Percentiles rank a stretch among this genome's conserved stretches.
Evolutionary conservation across 2,329 filamentous ascomycete species (phyloP).

Genomic region (Verticillium dahliae): DNA sequence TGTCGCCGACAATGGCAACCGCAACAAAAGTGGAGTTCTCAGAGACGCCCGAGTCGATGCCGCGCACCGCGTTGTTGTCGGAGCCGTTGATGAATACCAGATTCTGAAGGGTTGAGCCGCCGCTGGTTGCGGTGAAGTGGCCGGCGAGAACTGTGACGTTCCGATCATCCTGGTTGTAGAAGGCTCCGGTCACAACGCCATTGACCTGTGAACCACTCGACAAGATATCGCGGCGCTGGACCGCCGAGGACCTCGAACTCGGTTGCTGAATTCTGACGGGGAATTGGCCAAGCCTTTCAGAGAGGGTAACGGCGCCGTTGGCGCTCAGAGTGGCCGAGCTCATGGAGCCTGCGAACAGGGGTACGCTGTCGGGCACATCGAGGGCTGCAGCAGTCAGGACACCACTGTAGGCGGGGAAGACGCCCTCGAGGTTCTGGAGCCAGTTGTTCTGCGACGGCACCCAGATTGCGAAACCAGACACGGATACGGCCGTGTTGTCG

Average conservation of each 20-base stretch:
- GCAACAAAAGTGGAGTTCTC: constrained; percentile 69
- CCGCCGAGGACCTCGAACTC: constrained; percentile 25
- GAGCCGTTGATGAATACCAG: constrained; percentile 75
- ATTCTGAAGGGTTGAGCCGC: constrained; percentile 71
- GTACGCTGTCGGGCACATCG: constrained; percentile 54
- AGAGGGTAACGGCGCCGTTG: constrained; percentile 65
- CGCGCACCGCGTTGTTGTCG: constrained; percentile 59
- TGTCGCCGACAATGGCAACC: constrained; percentile 58
- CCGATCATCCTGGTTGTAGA: constrained; percentile 61
- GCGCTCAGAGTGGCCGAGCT: constrained; percentile 67
- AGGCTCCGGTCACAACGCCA: constrained; percentile 72
- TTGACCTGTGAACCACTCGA: constrained; percentile 35
- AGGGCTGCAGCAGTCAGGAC: constrained; percentile 63
- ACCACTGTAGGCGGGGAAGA: constrained; percentile 63
- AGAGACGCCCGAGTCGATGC: constrained; percentile 60
- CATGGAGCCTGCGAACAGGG: constrained; percentile 79
- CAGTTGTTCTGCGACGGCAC: constrained; percentile 79
- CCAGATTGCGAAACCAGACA: constrained; percentile 83
- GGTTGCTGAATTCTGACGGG: constrained; percentile 47
- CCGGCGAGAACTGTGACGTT: constrained; percentile 88
- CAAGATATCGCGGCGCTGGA: constrained; percentile 39
- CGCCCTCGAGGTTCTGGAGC: constrained; percentile 69
- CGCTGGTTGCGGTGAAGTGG: constrained; percentile 68
- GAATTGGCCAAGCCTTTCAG: constrained; percentile 45
- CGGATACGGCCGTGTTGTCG: constrained; percentile 52